A percentile compares a stretch with the other conserved stretches of the same genome.
Conservation (phyloP, 2,329 filamentous ascomycete species). For the Cadophora malorum region DNA sequence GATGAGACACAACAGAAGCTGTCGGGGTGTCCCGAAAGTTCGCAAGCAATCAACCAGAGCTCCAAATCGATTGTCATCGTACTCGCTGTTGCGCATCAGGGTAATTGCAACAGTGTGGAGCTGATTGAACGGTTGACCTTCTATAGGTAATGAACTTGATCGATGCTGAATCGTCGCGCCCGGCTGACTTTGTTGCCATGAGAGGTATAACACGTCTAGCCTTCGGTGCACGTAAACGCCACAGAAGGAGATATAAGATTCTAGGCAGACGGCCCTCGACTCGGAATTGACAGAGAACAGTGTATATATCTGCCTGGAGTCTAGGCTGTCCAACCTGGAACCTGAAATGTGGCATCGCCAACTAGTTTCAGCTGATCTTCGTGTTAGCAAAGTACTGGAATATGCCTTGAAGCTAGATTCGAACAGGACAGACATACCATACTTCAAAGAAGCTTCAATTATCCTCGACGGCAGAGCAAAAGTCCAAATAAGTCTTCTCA, state of each 20-base stretch:
- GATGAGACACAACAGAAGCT: slow-evolving; percentile 21
- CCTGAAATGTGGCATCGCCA: slow-evolving; percentile 11
- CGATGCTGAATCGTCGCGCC: not conserved
- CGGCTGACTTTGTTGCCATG: slow-evolving; percentile 21
- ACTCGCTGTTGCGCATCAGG: slow-evolving; percentile 14
- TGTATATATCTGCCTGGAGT: slow-evolving; percentile 19
- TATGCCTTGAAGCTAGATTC: not conserved
- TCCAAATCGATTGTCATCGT: slow-evolving; percentile 26
- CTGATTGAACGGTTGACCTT: slow-evolving; percentile 21
- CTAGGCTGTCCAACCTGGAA: not conserved
- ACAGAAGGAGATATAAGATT: slow-evolving; percentile 26
- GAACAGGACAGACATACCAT: slow-evolving; percentile 11
- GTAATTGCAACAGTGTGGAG: slow-evolving; percentile 30
- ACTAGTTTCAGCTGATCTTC: slow-evolving; percentile 6
- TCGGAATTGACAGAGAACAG: slow-evolving; percentile 28
- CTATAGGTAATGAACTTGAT: slow-evolving; percentile 21
- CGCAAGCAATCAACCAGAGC: slow-evolving; percentile 23
- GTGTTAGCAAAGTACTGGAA: not conserved
- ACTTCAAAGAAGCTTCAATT: slow-evolving; percentile 27
- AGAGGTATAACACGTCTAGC: slow-evolving; percentile 28
- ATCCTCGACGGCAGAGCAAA: slow-evolving; percentile 24
- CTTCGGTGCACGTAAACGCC: slow-evolving; percentile 26
- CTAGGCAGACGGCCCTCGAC: slow-evolving; percentile 28
- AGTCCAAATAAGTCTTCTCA: slow-evolving; percentile 32
- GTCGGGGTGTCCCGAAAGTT: slow-evolving; percentile 22